These are phyloP conservation scores for Penicillium malachiteum DNA, from an alignment of 495 filamentous ascomycete species.

Conservation along the genomic window DNA sequence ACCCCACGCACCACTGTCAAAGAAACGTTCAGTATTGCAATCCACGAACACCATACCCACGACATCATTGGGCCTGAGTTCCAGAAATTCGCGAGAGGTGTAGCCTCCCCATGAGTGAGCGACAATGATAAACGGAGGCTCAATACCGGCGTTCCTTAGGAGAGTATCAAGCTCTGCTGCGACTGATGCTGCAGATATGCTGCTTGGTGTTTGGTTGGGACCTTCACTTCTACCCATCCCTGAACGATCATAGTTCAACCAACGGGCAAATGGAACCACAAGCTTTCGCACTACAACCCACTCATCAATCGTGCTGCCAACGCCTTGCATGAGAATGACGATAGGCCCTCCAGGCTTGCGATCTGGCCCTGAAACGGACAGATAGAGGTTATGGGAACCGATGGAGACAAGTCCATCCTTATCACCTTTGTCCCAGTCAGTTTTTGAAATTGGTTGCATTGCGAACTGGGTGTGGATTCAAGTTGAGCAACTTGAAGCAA, in stretches of 20 bases:
- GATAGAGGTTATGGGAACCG: conserved; percentile 22
- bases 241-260: conserved; percentile 33
- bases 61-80: conserved; percentile 21
- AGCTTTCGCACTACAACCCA: conserved; percentile 29
- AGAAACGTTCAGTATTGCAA: conserved; percentile 22
- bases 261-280: conserved; percentile 22
- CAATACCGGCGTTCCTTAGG: conserved; percentile 18
- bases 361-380: conserved; percentile 21
- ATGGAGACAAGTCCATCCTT: conserved; percentile 19
- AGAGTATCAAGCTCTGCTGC: conserved; percentile 21
- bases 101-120: conserved; percentile 45
- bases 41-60: conserved; percentile 32
- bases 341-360: conserved; percentile 23
- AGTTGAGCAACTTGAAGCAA: conserved; percentile 12
- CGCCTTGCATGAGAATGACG: conserved; percentile 38
- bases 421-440: conserved; percentile 20
- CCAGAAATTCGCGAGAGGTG: conserved; percentile 37
- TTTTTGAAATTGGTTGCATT: conserved; percentile 13
- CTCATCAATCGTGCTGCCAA: conserved; percentile 33
- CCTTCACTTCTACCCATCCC: conserved; percentile 24
- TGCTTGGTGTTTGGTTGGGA: conserved; percentile 14
- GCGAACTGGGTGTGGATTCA: conserved; percentile 8
- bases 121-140: conserved; percentile 38
- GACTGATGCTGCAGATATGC: conserved; percentile 14
- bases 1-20: conserved; percentile 17